A percentile compares a stretch with the other conserved stretches of the same genome.
Conservation (phyloP, 1,284 basidiomycete species). For the Exobasidium rhododendri region DNA sequence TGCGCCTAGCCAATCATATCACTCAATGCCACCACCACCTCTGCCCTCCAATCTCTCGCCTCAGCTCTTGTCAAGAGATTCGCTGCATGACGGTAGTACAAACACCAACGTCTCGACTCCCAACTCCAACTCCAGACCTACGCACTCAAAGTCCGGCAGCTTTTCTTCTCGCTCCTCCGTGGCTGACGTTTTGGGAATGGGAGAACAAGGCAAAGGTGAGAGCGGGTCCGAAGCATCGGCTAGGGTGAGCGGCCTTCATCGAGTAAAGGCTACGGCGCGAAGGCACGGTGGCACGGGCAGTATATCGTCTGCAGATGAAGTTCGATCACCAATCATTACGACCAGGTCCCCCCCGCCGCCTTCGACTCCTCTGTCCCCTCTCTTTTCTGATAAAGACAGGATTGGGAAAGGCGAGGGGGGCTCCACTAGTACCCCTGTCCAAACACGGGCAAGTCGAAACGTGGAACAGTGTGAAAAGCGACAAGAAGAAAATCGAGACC, state of each 20-base stretch:
- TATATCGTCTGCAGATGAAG: constrained; percentile 18
- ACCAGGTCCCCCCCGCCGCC: background rate
- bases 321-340: constrained; percentile 9
- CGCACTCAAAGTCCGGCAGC: constrained; percentile 26
- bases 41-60: constrained; percentile 20
- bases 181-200: constrained; percentile 24
- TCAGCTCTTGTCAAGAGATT: constrained; percentile 2
- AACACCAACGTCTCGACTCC: constrained; percentile 16
- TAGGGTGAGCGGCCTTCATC: constrained; percentile 25
- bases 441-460: background rate
- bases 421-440: background rate
- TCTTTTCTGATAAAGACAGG: background rate
- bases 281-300: constrained; percentile 26
- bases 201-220: constrained; percentile 15
- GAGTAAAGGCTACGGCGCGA: constrained; percentile 33
- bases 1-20: constrained; percentile 25
- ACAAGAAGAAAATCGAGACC: background rate
- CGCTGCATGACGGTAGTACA: constrained; percentile 16
- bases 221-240: constrained; percentile 17
- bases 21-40: constrained; percentile 29
- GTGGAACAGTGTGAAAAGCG: too few relatives aligned
- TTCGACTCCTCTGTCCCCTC: background rate
- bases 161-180: constrained; percentile 39
- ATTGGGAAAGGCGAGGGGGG: background rate
- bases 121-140: constrained; percentile 14